These are phyloP conservation scores for Rhizopogon roseolus DNA, from an alignment of 768 basidiomycete genomes.

Conservation along the genomic window DNA sequence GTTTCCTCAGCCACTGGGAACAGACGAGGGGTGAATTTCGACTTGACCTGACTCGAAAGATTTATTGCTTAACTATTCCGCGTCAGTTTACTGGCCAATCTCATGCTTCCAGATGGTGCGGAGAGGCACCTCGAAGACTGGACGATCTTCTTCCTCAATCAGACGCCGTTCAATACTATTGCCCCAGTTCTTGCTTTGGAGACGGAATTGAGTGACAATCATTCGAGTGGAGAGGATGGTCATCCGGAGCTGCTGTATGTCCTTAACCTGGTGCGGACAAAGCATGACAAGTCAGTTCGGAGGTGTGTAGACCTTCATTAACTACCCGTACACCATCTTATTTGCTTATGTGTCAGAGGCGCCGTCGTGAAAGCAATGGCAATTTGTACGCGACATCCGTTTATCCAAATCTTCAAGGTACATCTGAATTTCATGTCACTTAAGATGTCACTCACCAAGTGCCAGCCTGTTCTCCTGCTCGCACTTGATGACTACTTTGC, in stretches of 20 bases:
- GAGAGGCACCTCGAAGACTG: constrained; percentile 94
- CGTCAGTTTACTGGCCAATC: constrained; percentile 82
- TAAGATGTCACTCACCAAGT: constrained; percentile 7
- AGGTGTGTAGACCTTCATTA: constrained; percentile 42
- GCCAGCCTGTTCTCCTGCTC: constrained; percentile 87
- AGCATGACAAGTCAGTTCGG: constrained; percentile 79
- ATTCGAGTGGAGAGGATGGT: constrained; percentile 19
- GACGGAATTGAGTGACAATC: constrained; percentile 32
- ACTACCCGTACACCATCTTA: neutral
- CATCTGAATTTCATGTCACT: constrained; percentile 9
- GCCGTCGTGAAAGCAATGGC: constrained; percentile 94
- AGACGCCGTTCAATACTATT: constrained; percentile 85
- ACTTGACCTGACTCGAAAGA: neutral
- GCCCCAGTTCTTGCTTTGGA: constrained; percentile 76
- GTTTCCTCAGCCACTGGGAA: constrained; percentile 91
- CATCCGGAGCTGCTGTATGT: constrained; percentile 72
- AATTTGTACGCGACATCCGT: constrained; percentile 89
- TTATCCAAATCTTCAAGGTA: constrained; percentile 95
- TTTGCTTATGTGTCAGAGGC: constrained; percentile 48
- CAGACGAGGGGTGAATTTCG: constrained; percentile 80
- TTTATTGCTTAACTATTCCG: neutral
- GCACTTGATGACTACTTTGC: constrained; percentile 94
- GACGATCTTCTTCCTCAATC: constrained; percentile 98
- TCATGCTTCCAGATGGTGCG: constrained; percentile 98
- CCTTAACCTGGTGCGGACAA: constrained; percentile 86